Evolutionary conservation across 805 yeast species (phyloP).

Genomic region (Cyberlindnera maritima): DNA sequence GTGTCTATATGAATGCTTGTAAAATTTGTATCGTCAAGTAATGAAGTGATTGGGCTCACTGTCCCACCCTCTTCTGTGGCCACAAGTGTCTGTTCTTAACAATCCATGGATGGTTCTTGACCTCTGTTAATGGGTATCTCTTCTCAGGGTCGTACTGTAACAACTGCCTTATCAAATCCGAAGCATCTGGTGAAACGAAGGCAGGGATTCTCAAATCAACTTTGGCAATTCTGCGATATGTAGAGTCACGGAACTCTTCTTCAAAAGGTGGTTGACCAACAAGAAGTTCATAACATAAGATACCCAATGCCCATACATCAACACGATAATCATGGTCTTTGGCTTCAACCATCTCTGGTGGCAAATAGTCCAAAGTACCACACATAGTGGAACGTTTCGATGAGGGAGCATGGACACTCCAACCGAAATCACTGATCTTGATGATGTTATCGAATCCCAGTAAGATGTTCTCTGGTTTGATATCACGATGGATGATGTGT

Average conservation of each 20-base stretch:
- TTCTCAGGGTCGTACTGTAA: slow-evolving; percentile 67
- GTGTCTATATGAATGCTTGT: background rate
- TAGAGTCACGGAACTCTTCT: slow-evolving; percentile 70
- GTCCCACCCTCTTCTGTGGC: slow-evolving; percentile 34
- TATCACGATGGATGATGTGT: slow-evolving; percentile 85
- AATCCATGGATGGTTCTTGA: slow-evolving; percentile 84
- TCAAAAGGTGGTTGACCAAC: slow-evolving; percentile 94
- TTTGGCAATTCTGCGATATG: slow-evolving; percentile 74
- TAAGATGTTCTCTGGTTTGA: slow-evolving; percentile 90
- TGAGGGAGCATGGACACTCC: slow-evolving; percentile 74
- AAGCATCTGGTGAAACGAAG: slow-evolving; percentile 69
- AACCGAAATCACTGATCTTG: slow-evolving; percentile 92
- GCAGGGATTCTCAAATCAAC: slow-evolving; percentile 76
- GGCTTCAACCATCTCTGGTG: slow-evolving; percentile 93
- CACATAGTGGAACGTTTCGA: slow-evolving; percentile 77
- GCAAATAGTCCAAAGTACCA: slow-evolving; percentile 91
- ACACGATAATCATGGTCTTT: slow-evolving; percentile 74
- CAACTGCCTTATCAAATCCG: slow-evolving; percentile 63
- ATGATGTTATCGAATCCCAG: slow-evolving; percentile 72
- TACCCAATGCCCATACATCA: slow-evolving; percentile 93
- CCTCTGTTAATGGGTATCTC: slow-evolving; percentile 59
- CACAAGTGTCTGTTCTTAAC: slow-evolving; percentile 58
- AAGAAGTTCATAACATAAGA: slow-evolving; percentile 78
- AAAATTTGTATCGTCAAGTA: too few species aligned
- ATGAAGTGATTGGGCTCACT: too few species aligned